Evolutionary conservation across 2,329 filamentous ascomycete genomes (phyloP).

Genomic region (Xylaria sp.): DNA sequence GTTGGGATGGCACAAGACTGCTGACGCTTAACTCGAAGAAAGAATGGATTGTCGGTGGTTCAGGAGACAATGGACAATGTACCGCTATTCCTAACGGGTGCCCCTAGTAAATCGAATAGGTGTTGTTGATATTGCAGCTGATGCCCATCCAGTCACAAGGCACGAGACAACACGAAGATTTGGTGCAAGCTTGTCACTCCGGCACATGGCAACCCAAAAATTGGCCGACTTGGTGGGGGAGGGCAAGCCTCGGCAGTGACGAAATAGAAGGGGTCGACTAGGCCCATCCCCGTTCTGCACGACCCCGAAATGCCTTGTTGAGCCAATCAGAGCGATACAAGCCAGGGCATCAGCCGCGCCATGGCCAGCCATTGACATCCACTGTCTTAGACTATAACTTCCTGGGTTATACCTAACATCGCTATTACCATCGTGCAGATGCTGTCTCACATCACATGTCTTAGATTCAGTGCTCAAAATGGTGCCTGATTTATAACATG

Average conservation of each 20-base stretch:
- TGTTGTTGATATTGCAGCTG: slow-evolving; percentile 11
- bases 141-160: slow-evolving; percentile 14
- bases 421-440: neutral
- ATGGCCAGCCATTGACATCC: neutral
- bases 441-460: slow-evolving; percentile 4
- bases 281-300: neutral
- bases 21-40: neutral
- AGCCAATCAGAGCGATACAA: slow-evolving; percentile 22
- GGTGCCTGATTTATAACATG: neutral
- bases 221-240: slow-evolving; percentile 10
- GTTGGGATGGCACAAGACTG: slow-evolving; percentile 27
- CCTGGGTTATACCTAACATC: neutral
- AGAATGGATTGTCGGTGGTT: neutral
- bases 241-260: slow-evolving; percentile 14
- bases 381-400: slow-evolving; percentile 3
- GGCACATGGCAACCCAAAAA: slow-evolving; percentile 17
- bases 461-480: neutral
- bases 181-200: slow-evolving; percentile 4
- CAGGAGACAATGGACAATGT: neutral
- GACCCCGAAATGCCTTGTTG: slow-evolving; percentile 7
- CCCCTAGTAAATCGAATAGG: neutral
- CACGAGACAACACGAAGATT: slow-evolving; percentile 11
- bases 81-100: neutral
- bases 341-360: slow-evolving; percentile 1
- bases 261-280: neutral